Evolutionary conservation across 108 stramenopile genomes (phyloP).

Genomic region (Nitzschia sp.): DNA sequence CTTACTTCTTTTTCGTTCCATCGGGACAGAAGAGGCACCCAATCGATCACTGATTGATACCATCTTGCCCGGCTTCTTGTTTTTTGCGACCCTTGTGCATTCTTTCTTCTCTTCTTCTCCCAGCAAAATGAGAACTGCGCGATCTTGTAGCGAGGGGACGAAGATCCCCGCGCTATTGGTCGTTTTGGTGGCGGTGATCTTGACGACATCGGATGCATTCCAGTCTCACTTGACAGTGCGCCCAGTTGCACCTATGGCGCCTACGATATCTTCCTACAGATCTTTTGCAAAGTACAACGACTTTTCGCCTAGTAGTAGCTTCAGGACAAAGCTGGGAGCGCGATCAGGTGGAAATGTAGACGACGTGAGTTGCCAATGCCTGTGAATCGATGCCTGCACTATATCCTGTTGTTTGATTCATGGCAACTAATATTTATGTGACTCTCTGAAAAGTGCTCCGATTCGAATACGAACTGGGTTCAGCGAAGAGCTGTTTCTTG

Average conservation of each 20-base stretch:
- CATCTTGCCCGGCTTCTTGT: no score
- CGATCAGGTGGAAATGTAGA: background rate
- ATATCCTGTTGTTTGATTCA: no score
- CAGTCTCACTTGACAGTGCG: background rate
- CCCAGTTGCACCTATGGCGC: background rate
- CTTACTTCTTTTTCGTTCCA: no score
- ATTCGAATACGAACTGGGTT: conserved; percentile 15
- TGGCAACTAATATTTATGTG: no score
- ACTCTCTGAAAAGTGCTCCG: background rate
- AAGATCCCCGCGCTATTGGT: background rate
- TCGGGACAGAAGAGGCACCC: no score
- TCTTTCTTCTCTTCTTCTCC: no score
- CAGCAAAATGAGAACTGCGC: background rate
- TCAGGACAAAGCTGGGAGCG: background rate
- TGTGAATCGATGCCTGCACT: no score
- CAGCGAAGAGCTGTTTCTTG: conserved; percentile 8
- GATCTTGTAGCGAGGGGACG: background rate
- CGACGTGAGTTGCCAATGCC: background rate
- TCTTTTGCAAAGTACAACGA: background rate
- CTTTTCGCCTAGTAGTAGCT: background rate
- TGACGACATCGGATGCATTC: background rate
- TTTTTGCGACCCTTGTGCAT: no score
- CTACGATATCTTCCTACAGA: background rate
- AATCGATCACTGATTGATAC: no score
- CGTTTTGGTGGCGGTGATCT: background rate